A percentile compares a stretch with the other conserved stretches of the same genome.
Evolutionary conservation across 164 flowering plant species (phyloP).

Genomic region (Akebia trifoliata): DNA sequence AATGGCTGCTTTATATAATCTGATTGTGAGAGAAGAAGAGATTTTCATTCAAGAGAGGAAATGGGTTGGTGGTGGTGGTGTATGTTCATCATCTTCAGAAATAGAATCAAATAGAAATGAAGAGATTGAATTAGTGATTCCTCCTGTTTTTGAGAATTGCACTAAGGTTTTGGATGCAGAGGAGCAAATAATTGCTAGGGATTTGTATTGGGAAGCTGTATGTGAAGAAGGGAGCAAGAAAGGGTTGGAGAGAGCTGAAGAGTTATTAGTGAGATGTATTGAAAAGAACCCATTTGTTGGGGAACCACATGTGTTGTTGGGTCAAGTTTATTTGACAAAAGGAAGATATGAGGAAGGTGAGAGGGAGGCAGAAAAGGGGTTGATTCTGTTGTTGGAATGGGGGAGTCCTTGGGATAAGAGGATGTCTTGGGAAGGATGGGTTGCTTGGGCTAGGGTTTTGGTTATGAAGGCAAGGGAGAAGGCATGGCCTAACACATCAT

Average conservation of each 20-base stretch:
- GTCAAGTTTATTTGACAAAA: constrained; percentile 52
- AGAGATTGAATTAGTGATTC: constrained; percentile 64
- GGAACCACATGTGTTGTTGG: constrained; percentile 73
- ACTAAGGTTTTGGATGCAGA: constrained; percentile 51
- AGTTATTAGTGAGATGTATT: constrained; percentile 42
- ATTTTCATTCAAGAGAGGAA: constrained; percentile 42
- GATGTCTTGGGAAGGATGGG: constrained; percentile 95
- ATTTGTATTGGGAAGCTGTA: constrained; percentile 86
- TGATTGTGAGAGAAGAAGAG: constrained; percentile 75
- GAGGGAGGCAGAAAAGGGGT: constrained; percentile 62
- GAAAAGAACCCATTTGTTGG: constrained; percentile 92
- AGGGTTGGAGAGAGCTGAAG: constrained; percentile 49
- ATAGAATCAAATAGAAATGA: constrained; percentile 64
- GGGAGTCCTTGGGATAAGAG: constrained; percentile 98
- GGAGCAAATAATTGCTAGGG: constrained; percentile 70
- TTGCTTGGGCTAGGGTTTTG: constrained; percentile 85
- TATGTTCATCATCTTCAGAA: neutral
- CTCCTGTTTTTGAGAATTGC: constrained; percentile 75
- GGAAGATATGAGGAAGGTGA: constrained; percentile 76
- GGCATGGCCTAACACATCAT: constrained; percentile 66
- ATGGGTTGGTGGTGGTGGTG: constrained; percentile 13
- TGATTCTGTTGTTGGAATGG: constrained; percentile 74
- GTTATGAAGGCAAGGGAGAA: constrained; percentile 73
- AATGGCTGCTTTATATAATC: constrained; percentile 68
- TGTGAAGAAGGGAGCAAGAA: constrained; percentile 23